Evolutionary conservation across 2,329 filamentous ascomycete species (phyloP).

Genomic region (Stachybotrys chartarum): DNA sequence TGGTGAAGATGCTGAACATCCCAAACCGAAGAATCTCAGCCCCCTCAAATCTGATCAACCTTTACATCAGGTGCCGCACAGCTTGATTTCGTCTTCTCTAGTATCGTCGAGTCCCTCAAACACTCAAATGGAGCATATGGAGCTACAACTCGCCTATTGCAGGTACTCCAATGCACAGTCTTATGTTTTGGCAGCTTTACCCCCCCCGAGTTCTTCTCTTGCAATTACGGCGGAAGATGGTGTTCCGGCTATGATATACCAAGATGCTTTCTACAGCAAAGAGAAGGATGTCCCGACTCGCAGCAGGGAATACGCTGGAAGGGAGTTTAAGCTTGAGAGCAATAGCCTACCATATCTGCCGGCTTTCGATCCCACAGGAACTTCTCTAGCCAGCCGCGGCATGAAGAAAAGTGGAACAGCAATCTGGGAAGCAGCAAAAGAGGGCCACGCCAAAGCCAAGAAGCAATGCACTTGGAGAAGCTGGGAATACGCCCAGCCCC

Average conservation of each 20-base stretch:
- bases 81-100: neutral
- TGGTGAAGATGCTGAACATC: conserved; percentile 24
- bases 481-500: conserved; percentile 70
- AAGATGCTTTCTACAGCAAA: conserved; percentile 78
- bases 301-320: conserved; percentile 76
- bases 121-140: neutral
- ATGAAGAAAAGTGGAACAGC: conserved; percentile 36
- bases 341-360: conserved; percentile 73
- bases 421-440: conserved; percentile 45
- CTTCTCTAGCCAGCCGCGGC: conserved; percentile 47
- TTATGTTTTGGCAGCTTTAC: conserved; percentile 15
- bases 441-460: conserved; percentile 38
- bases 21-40: conserved; percentile 16
- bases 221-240: conserved; percentile 13
- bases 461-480: conserved; percentile 45
- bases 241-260: conserved; percentile 66
- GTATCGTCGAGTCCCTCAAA: neutral
- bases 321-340: conserved; percentile 73
- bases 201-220: conserved; percentile 17
- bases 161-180: conserved; percentile 5
- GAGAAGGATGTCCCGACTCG: conserved; percentile 76
- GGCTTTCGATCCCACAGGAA: conserved; percentile 60
- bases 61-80: no score
- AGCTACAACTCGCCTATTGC: conserved; percentile 1
- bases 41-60: neutral